Conservation (phyloP, 2,329 filamentous ascomycete genomes). For the Elsinoe ampelina region DNA sequence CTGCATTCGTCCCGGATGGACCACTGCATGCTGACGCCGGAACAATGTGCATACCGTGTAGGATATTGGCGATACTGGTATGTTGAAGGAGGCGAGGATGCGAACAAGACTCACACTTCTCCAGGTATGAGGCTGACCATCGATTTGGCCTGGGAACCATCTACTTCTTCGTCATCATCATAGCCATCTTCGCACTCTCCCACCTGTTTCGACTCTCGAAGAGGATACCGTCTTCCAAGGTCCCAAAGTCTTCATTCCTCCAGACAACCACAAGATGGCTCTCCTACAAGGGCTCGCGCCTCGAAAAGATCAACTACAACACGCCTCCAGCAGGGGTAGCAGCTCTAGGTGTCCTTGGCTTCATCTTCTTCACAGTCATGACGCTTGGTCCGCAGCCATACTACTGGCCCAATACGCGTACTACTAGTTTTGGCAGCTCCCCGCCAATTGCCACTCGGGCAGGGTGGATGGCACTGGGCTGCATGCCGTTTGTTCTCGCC, state of each 20-base stretch:
- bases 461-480: conserved; percentile 84
- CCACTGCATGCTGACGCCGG: conserved; percentile 26
- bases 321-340: background rate
- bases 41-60: conserved; percentile 39
- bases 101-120: background rate
- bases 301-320: conserved; percentile 7
- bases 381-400: conserved; percentile 38
- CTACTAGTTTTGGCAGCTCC: conserved; percentile 53
- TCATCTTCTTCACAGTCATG: conserved; percentile 39
- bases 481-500: conserved; percentile 86
- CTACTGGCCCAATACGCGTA: conserved; percentile 43
- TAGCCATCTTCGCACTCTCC: conserved; percentile 40
- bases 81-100: conserved; percentile 13
- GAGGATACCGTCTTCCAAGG: background rate
- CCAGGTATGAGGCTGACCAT: conserved; percentile 47
- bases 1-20: conserved; percentile 32
- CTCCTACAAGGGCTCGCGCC: conserved; percentile 1
- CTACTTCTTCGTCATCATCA: conserved; percentile 43
- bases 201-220: conserved; percentile 26
- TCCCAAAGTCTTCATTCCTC: conserved; percentile 16
- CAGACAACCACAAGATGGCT: background rate
- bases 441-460: conserved; percentile 78
- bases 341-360: background rate
- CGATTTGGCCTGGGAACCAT: conserved; percentile 45
- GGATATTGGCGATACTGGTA: conserved; percentile 44